Base-by-base conservation (phyloP, 1,284 basidiomycete species). In the Apiotrichum brassicae region DNA sequence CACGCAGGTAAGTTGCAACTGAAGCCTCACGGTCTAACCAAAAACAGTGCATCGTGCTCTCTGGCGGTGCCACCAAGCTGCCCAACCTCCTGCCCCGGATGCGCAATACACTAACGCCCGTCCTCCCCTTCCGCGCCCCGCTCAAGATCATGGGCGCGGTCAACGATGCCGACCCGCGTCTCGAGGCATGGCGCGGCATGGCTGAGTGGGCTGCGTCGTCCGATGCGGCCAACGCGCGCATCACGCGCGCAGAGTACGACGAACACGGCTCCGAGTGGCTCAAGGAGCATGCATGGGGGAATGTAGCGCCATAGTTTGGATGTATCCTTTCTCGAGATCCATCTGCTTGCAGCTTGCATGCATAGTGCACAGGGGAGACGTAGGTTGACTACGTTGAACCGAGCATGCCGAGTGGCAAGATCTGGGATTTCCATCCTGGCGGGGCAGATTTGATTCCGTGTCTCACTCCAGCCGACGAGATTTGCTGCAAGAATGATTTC, bases 151-250 rank as follows among this genome's bases (percentile, higher is more conserved):
- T 77, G 26, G 19, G 88, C 83, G 2, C 68, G 14, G 37, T 60
- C 6, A 59, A 60, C 46, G 62, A 57, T 5, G 75, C 63, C 4
- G 83, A 95, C 68, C 81, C 86, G 2, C 62, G 77, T 14, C 68
- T 85, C 48, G 92, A 95, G 65, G 84, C 92, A 4, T 98, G 93
- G 93, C 78, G 79, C 41, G 94, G 94, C 6, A 95, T 97, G 88
- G 86, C 87, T 4, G 77, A 78, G 51, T 95, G 92, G 76, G 82
- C 84, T 22, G 67, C 71, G 44, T 84, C 82, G 7, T 75, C 78
- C 0, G 83, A 81, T 52, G 86, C 84, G 53, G 64, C 63, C 37
- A 65, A 69, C 19, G 78, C 82, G 0, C 78, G 87, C 32, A 68
- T 81, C 38, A 87, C 85, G 3, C 81, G 78, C 61, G 81, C 79